phyloP scores from a whole-genome alignment of 768 basidiomycete species.

The Psilocybe cyanescens region DNA sequence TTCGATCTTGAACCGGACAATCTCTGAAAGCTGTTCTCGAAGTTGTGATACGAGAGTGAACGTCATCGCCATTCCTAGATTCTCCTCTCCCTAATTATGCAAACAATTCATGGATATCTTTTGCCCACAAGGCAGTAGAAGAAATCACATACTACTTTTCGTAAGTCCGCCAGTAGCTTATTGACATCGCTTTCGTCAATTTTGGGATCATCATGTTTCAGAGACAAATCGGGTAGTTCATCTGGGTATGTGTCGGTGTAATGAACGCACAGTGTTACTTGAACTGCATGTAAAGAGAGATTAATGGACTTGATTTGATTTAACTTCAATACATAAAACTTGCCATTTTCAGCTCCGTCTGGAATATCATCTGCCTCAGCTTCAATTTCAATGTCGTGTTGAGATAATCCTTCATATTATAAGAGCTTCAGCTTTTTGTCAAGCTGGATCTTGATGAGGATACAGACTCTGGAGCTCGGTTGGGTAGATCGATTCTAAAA shows the following conservation, averaged over 20 bases:
- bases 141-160: constrained; percentile 51
- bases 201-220: constrained; percentile 64
- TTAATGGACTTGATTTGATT: not conserved
- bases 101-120: not conserved
- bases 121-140: not conserved
- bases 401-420: constrained; percentile 73
- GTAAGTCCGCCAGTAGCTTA: constrained; percentile 58
- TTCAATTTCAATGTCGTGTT: constrained; percentile 79
- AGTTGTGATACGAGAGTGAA: constrained; percentile 91
- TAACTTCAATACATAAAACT: constrained; percentile 22
- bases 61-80: constrained; percentile 96
- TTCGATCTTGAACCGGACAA: constrained; percentile 65
- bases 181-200: constrained; percentile 62
- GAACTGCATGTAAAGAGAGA: constrained; percentile 52
- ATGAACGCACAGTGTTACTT: constrained; percentile 68
- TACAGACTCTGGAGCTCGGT: constrained; percentile 90
- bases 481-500: constrained; percentile 95
- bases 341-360: constrained; percentile 64
- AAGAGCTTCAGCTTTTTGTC: constrained; percentile 47
- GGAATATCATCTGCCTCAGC: constrained; percentile 84
- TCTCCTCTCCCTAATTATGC: constrained; percentile 71
- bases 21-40: constrained; percentile 69
- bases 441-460: constrained; percentile 32
- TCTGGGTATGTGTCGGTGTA: constrained; percentile 90
- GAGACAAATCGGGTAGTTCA: constrained; percentile 69